phyloP scores from a whole-genome alignment of 1,139 yeast species.

The Debaryomyces sp. region DNA sequence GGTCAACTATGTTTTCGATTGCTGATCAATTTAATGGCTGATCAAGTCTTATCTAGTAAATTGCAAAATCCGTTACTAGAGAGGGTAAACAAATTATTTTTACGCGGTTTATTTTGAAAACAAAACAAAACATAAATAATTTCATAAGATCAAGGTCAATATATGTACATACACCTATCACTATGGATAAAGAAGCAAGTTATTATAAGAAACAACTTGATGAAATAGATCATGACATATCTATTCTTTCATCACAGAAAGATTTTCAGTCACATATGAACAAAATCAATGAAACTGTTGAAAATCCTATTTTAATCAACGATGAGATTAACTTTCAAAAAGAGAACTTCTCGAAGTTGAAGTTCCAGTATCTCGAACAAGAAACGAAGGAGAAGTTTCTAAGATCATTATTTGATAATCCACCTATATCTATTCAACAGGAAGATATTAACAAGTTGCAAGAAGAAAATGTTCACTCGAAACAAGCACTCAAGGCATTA shows the following conservation, averaged over 20 bases:
- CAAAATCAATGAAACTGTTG: slow-evolving; percentile 9
- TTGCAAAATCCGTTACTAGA: too few species aligned
- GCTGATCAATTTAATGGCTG: too few species aligned
- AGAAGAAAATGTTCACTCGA: slow-evolving; percentile 19
- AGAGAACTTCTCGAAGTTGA: slow-evolving; percentile 51
- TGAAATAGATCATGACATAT: background rate
- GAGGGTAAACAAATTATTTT: background rate
- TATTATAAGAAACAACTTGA: background rate
- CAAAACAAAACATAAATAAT: background rate
- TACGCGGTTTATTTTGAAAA: background rate
- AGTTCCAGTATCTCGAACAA: slow-evolving; percentile 66
- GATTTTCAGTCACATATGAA: slow-evolving; percentile 15
- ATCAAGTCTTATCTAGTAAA: too few species aligned
- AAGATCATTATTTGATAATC: slow-evolving; percentile 23
- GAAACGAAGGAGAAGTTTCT: slow-evolving; percentile 68
- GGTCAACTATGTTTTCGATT: too few species aligned
- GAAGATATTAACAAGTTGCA: slow-evolving; percentile 22
- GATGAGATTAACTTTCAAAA: slow-evolving; percentile 37
- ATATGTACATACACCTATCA: background rate
- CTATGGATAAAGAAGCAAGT: slow-evolving; percentile 1
- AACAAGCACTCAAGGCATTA: slow-evolving; percentile 20
- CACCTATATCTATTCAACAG: slow-evolving; percentile 18
- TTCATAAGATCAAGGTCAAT: background rate
- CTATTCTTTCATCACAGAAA: slow-evolving; percentile 13
- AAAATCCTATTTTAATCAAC: slow-evolving; percentile 28